A percentile compares a stretch with the other conserved stretches of the same genome.
Conservation (phyloP, 2,329 filamentous ascomycete species). For the Xylaria sp. region DNA sequence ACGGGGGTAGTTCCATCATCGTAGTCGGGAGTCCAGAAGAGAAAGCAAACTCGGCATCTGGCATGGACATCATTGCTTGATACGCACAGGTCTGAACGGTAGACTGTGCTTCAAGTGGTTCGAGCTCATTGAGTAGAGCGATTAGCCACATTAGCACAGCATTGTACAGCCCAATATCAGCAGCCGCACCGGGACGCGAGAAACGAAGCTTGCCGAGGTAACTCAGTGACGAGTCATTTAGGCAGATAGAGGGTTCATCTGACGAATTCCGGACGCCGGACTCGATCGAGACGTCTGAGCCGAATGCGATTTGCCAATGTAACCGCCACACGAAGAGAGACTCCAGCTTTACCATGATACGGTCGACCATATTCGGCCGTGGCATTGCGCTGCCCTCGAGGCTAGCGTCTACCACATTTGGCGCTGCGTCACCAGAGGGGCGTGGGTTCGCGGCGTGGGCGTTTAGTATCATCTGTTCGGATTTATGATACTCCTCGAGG, state of each 20-base stretch:
- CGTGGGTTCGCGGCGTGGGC: background rate
- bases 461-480: background rate
- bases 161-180: slow-evolving; percentile 19
- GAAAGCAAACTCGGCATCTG: slow-evolving; percentile 5
- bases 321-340: slow-evolving; percentile 16
- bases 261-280: background rate
- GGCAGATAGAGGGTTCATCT: background rate
- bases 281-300: background rate
- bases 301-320: slow-evolving; percentile 15
- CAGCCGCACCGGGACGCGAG: slow-evolving; percentile 1
- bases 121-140: slow-evolving; percentile 11
- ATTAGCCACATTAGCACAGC: slow-evolving; percentile 22
- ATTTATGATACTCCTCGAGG: slow-evolving; percentile 6
- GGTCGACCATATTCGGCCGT: background rate
- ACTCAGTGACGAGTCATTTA: background rate
- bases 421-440: too few species aligned
- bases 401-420: background rate
- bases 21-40: background rate
- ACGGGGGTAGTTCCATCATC: background rate
- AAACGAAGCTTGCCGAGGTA: slow-evolving; percentile 8
- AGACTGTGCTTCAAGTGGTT: slow-evolving; percentile 3
- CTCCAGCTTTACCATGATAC: slow-evolving; percentile 1
- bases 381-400: background rate
- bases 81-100: slow-evolving; percentile 9
- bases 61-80: slow-evolving; percentile 11